phyloP scores from a whole-genome alignment of 768 basidiomycete species.

The Ephemerocybe angulata region DNA sequence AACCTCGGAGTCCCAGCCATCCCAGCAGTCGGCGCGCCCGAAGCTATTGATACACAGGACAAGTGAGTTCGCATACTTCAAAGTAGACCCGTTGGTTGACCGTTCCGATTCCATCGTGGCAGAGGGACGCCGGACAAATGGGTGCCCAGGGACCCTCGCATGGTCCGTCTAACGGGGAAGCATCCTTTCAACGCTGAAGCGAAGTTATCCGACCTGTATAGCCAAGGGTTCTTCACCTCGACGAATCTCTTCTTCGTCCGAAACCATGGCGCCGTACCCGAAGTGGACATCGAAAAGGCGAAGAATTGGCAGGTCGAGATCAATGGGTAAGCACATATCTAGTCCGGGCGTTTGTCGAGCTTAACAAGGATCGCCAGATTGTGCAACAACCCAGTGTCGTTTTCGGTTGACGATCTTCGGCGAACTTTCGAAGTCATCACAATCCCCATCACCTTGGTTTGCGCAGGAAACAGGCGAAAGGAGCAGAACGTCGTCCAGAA shows the following conservation, averaged over 20 bases:
- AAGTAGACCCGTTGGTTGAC: background rate
- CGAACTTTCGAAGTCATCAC: slow-evolving; percentile 50
- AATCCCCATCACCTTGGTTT: slow-evolving; percentile 57
- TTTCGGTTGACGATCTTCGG: slow-evolving; percentile 45
- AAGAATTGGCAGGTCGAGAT: slow-evolving; percentile 45
- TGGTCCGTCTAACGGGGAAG: slow-evolving; percentile 52
- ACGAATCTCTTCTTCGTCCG: slow-evolving; percentile 55
- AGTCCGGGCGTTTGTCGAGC: too few species aligned
- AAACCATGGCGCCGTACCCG: slow-evolving; percentile 59
- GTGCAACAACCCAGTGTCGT: slow-evolving; percentile 30
- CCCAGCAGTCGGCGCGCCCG: slow-evolving; percentile 3
- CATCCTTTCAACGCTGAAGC: slow-evolving; percentile 64
- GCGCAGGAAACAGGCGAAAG: slow-evolving; percentile 63
- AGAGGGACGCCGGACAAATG: slow-evolving; percentile 26
- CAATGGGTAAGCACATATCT: slow-evolving; percentile 28
- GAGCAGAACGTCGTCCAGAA: slow-evolving; percentile 62
- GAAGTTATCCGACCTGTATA: slow-evolving; percentile 40
- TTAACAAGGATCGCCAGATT: slow-evolving; percentile 22
- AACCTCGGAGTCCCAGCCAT: background rate
- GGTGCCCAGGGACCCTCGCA: slow-evolving; percentile 29
- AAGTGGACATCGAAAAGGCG: slow-evolving; percentile 32
- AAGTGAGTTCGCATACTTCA: background rate
- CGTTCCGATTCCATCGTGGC: background rate
- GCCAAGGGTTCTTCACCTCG: slow-evolving; percentile 53
- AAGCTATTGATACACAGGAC: slow-evolving; percentile 8